Evolutionary conservation across 352 stramenopile genomes (phyloP).

Genomic region (Blastocystis sp.): DNA sequence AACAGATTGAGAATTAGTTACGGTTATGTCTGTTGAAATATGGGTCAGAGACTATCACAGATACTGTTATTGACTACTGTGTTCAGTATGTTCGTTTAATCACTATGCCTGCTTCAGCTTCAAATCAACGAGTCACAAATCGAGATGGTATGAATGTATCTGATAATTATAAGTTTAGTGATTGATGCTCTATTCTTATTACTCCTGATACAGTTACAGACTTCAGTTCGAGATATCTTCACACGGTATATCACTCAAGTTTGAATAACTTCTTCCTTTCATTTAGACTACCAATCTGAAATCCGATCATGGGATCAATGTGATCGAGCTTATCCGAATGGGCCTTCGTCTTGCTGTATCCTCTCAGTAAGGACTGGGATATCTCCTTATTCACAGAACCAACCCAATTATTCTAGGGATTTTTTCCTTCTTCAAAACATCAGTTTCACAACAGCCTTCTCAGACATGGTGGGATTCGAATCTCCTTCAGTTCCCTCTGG

Average conservation of each 20-base stretch:
- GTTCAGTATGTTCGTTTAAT: conserved; percentile 25
- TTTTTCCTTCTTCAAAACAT: conserved; percentile 11
- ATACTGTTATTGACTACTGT: conserved; percentile 44
- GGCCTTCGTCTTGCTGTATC: background rate
- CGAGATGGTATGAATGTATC: background rate
- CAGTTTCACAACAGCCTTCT: background rate
- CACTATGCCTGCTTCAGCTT: background rate
- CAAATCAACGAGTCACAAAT: conserved; percentile 1
- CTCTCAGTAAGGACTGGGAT: background rate
- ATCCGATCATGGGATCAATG: conserved; percentile 13
- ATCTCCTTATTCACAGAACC: background rate
- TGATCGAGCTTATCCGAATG: conserved; percentile 6
- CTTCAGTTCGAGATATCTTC: background rate
- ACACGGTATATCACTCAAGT: conserved; percentile 6
- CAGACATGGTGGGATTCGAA: conserved; percentile 25
- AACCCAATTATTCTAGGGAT: background rate
- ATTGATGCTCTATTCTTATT: background rate
- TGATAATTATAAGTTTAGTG: background rate
- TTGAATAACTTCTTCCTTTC: background rate
- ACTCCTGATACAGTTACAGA: background rate
- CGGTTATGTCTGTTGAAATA: background rate
- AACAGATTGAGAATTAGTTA: background rate
- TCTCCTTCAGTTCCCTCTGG: background rate
- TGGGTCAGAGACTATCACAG: background rate
- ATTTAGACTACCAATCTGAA: conserved; percentile 10